Evolutionary conservation across 148 eudicot genomes (phyloP).

Genomic region (Vaccinium myrtillus): DNA sequence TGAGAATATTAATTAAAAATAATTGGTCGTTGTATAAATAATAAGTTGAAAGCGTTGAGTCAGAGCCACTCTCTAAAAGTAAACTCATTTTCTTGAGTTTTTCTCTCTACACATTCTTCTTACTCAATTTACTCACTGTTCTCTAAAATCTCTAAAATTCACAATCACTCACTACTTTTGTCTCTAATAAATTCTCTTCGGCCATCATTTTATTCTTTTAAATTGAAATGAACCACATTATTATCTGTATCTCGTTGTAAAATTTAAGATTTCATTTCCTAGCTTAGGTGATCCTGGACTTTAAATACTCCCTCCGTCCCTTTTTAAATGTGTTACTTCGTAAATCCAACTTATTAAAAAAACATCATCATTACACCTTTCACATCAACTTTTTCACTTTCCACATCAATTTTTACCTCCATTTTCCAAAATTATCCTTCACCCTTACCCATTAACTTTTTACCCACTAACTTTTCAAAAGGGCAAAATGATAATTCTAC

Average conservation of each 20-base stretch:
- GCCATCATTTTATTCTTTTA: neutral
- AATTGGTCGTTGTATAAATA: neutral
- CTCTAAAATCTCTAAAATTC: neutral
- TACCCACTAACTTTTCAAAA: too few relatives aligned
- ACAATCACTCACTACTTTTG: neutral
- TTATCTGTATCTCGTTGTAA: neutral
- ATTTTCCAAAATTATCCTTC: too few relatives aligned
- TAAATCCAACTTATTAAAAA: too few relatives aligned
- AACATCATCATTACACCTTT: too few relatives aligned
- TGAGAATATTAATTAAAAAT: neutral
- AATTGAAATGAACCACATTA: neutral
- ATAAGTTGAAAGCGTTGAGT: too few relatives aligned
- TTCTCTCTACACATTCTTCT: neutral
- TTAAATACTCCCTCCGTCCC: too few relatives aligned
- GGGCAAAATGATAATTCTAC: too few relatives aligned
- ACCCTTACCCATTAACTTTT: too few relatives aligned
- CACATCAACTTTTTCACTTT: too few relatives aligned
- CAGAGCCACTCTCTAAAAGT: neutral
- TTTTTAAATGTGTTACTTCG: too few relatives aligned
- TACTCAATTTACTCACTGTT: neutral
- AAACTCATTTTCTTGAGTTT: neutral
- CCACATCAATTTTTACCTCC: too few relatives aligned
- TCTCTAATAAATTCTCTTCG: neutral
- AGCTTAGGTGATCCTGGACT: neutral
- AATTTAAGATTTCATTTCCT: neutral